Evolutionary conservation across 768 basidiomycete species (phyloP), one percentile per base, ranked within the genome.

Genomic region (Boletus tylopilopsis): DNA sequence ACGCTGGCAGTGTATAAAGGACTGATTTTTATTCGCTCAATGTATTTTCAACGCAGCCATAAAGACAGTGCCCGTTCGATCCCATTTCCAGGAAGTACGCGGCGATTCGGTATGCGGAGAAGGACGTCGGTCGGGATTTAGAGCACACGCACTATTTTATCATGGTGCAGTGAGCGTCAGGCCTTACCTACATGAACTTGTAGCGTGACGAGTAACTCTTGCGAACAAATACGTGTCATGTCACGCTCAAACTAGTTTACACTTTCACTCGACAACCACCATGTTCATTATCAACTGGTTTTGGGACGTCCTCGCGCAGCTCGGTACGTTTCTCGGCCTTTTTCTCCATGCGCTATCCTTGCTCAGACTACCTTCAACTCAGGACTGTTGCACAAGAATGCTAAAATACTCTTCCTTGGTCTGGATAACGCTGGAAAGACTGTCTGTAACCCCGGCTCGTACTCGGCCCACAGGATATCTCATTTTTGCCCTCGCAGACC

Each of bases 361-460:
- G 21, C 45, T 55, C 18, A 54, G 32, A 45, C 45, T 5, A 36
- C 22, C 33, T 23, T 29, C 34, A 45, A 16, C 30, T 35, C 55
- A 94, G 93, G 93, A 57, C 78, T 95, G 61, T 63, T 87, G 73
- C 90, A 94, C 78, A 96, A 99, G 87, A 97, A 96, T 68, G 96
- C 96, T 58, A 99, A 98, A 81, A 96, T 99, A 68, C 81, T 99
- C 56, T 99, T 99, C 84, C 82, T 99, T 45, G 96, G 96, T 55
- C 81, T 98, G 47, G 95, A 98, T 69, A 99, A 98, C 76, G 96
- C 96, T 45, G 95, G 96, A 66, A 99, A 98, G 81, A 98, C 96
- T 52, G 95, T 96, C 55, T 51, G 87, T 63, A 13, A 1, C 30
- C 19, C 1, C 24, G 52, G 19, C 50, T 50, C n/a, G 10, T 32